Evolutionary conservation across 805 yeast genomes (phyloP).

Genomic region (Kuraishia hungarica): DNA sequence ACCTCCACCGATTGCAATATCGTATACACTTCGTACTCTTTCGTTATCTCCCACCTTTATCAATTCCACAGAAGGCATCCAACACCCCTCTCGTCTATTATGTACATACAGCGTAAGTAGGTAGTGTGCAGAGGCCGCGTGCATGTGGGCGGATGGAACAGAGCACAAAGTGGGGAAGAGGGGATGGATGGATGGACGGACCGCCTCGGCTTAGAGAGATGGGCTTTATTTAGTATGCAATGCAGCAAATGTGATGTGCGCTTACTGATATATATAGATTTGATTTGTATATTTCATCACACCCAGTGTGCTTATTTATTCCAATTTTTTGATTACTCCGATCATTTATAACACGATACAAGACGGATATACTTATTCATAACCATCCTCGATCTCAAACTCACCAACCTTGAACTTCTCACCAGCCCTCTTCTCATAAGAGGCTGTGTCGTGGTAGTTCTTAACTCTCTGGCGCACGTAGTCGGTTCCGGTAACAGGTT

Average conservation of each 20-base stretch:
- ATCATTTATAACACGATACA: no score
- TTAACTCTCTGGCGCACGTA: slow-evolving; percentile 2
- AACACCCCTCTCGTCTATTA: no score
- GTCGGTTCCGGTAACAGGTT: background rate
- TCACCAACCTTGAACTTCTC: slow-evolving; percentile 21
- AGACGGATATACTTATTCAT: slow-evolving; percentile 8
- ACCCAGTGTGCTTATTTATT: background rate
- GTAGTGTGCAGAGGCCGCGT: background rate
- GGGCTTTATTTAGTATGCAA: no score
- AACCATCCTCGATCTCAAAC: slow-evolving; percentile 22
- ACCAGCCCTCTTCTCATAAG: slow-evolving; percentile 14
- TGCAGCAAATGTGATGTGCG: background rate
- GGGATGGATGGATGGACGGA: no score
- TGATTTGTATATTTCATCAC: no score
- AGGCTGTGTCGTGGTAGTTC: slow-evolving; percentile 1
- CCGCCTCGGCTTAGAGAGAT: background rate
- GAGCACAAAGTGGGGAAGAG: background rate
- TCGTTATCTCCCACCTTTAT: no score
- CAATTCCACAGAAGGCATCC: no score
- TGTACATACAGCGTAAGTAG: no score
- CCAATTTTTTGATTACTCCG: background rate
- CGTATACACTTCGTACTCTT: no score
- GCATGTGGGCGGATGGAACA: background rate
- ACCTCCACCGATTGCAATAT: no score
- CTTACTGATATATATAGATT: background rate